Conservation (phyloP, 495 filamentous ascomycete genomes). For the Aspergillus leporis region DNA sequence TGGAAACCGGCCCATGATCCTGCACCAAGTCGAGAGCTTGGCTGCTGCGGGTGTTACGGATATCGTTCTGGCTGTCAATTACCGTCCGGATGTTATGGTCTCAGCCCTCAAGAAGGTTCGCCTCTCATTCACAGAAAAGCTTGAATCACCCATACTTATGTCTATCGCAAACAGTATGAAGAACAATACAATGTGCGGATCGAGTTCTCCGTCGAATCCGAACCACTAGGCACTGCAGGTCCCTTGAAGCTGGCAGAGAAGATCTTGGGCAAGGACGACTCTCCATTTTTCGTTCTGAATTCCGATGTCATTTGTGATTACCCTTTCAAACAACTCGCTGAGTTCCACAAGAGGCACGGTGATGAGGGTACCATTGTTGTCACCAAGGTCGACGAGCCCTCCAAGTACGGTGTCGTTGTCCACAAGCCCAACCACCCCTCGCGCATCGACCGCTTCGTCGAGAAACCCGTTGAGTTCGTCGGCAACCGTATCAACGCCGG, state of each 20-base stretch:
- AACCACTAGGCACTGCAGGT: conserved; percentile 94
- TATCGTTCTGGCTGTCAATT: conserved; percentile 98
- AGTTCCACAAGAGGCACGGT: conserved; percentile 86
- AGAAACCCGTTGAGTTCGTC: conserved; percentile 99
- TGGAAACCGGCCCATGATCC: conserved; percentile 97
- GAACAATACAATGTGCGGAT: conserved; percentile 89
- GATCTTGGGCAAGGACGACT: conserved; percentile 88
- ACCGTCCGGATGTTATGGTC: conserved; percentile 95
- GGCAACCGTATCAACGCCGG: conserved; percentile 99
- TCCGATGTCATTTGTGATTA: conserved; percentile 98
- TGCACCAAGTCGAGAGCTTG: conserved; percentile 94
- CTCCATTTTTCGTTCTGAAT: conserved; percentile 98
- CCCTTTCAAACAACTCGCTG: conserved; percentile 86
- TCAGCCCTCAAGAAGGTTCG: conserved; percentile 65
- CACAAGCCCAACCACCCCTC: conserved; percentile 93
- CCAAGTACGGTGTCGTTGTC: conserved; percentile 98
- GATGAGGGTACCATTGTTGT: conserved; percentile 98
- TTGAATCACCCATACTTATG: not conserved
- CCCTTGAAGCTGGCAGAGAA: conserved; percentile 95
- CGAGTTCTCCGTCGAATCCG: conserved; percentile 92
- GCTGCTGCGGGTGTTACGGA: conserved; percentile 96
- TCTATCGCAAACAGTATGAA: conserved; percentile 66
- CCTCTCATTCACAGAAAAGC: not conserved
- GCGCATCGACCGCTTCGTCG: conserved; percentile 97
- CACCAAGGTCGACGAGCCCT: conserved; percentile 98